These are phyloP conservation scores for Clarireedia hainanense DNA, from an alignment of 2,329 filamentous ascomycete genomes.

Conservation along the genomic window DNA sequence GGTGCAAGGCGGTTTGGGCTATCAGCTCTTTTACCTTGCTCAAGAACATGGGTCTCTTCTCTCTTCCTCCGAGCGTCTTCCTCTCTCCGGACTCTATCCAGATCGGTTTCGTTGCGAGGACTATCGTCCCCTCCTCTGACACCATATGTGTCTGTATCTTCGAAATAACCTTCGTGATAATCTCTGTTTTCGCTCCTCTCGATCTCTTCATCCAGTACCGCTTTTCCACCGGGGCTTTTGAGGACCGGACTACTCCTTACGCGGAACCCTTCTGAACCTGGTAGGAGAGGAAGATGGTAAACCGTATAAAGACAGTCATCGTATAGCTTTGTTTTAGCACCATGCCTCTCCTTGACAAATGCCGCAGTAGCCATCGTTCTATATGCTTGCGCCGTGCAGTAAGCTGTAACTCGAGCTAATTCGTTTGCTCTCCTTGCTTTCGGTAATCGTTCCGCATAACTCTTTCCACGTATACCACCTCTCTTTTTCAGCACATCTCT, in stretches of 20 bases:
- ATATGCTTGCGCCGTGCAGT: conserved; percentile 91
- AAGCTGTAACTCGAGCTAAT: conserved; percentile 83
- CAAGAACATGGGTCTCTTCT: conserved; percentile 29
- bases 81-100: conserved; percentile 25
- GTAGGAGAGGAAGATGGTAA: conserved; percentile 83
- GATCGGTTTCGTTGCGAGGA: conserved; percentile 35
- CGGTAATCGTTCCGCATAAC: conserved; percentile 85
- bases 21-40: conserved; percentile 36
- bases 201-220: conserved; percentile 88
- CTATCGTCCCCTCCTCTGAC: conserved; percentile 37
- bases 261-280: conserved; percentile 78
- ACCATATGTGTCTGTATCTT: conserved; percentile 56
- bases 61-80: conserved; percentile 29
- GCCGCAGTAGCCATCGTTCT: conserved; percentile 82
- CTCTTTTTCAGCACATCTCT: conserved; percentile 54
- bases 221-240: conserved; percentile 89
- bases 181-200: conserved; percentile 85
- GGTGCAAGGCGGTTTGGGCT: conserved; percentile 55
- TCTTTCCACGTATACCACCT: conserved; percentile 65
- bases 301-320: conserved; percentile 96
- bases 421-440: conserved; percentile 84
- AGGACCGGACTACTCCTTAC: conserved; percentile 84
- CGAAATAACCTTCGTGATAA: conserved; percentile 86
- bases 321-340: conserved; percentile 90
- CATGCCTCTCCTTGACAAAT: conserved; percentile 81